phyloP scores from a whole-genome alignment of 192 early-diverging fungal species.

The Gryganskiella cystojenkinii region DNA sequence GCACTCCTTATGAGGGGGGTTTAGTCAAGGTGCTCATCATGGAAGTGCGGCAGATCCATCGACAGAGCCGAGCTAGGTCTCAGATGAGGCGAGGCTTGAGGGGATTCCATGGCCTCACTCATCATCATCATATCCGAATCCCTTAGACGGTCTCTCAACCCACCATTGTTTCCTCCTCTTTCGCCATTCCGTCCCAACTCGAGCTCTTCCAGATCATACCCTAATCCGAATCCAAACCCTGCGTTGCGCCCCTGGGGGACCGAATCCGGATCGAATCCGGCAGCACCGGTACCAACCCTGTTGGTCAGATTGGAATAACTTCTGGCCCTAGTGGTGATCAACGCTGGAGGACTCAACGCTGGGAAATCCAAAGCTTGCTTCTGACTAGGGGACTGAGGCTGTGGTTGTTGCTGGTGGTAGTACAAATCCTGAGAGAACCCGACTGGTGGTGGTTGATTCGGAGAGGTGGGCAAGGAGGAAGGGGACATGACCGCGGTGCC shows the following conservation, averaged over 20 bases:
- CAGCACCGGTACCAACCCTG: slow-evolving; percentile 33
- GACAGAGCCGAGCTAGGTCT: slow-evolving; percentile 20
- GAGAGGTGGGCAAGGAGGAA: too few relatives aligned
- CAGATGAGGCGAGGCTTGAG: slow-evolving; percentile 10
- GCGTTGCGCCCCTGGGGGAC: slow-evolving; percentile 32
- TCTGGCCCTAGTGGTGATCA: neutral
- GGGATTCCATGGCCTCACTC: slow-evolving; percentile 21
- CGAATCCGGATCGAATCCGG: slow-evolving; percentile 24
- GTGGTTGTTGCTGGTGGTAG: neutral
- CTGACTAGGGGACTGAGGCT: neutral
- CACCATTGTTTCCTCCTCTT: too few relatives aligned
- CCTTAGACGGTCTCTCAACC: slow-evolving; percentile 6
- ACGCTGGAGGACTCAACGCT: neutral
- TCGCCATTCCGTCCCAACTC: too few relatives aligned
- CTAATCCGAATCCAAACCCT: slow-evolving; percentile 32
- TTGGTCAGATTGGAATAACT: slow-evolving; percentile 13
- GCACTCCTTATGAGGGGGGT: slow-evolving; percentile 1
- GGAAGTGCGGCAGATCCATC: slow-evolving; percentile 12
- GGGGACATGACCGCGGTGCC: neutral
- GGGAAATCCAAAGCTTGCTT: neutral
- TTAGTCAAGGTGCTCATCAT: slow-evolving; percentile 7
- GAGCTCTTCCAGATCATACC: slow-evolving; percentile 25
- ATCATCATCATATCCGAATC: slow-evolving; percentile 15
- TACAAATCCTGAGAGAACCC: too few relatives aligned
- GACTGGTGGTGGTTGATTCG: too few relatives aligned